Evolutionary conservation across 140 eudicot genomes (phyloP), one percentile per base, ranked within the genome.

Genomic region (Bidens hawaiensis): DNA sequence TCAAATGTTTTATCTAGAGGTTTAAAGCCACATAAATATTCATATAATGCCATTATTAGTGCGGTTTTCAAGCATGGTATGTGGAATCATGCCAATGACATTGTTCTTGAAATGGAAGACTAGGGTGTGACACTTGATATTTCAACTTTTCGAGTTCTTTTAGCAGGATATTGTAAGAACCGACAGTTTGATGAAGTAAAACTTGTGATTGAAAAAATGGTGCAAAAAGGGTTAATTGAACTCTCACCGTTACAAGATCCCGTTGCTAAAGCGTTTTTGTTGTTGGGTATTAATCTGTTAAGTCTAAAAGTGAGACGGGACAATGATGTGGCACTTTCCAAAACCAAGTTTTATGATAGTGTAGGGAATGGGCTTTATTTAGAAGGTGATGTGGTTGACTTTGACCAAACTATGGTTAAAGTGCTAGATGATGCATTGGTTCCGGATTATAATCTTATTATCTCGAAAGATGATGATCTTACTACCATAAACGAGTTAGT

Each of bases 351-450:
- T 54, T 81, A 64, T 52, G 96, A 91, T 67, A 73, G 53, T 42
- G 74, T 82, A 62, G 99, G 99, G 13, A 91, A 91, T 72, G 99
- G 99, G 21, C 93, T 91, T 23, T 91, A 87, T 72, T 69, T 91
- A 64, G 93, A 87, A 36, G 83, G 95, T 17, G 75, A 91, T 58
- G 22, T 82, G 34, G 85, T 76, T 19, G 80, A 74, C 27, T 87
- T 75, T 79, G 93, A 91, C 69, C 69, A 62, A 61, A 60, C 17
- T 22, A 49, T 81, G 57, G 23, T 41, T 28, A 66, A 46, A 16
- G 76, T 87, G 75, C 93, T 91, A 23, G 71, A 76, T 24, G 87
- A 68, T 74, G 77, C 93, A 45, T 65, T 87, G 83, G 34, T 84
- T 64, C 99, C 85, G 22, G 95, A 91, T 64, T 82, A 71, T 51